Evolutionary conservation across 2,329 filamentous ascomycete genomes (phyloP).

Genomic region (Zymoseptoria tritici): DNA sequence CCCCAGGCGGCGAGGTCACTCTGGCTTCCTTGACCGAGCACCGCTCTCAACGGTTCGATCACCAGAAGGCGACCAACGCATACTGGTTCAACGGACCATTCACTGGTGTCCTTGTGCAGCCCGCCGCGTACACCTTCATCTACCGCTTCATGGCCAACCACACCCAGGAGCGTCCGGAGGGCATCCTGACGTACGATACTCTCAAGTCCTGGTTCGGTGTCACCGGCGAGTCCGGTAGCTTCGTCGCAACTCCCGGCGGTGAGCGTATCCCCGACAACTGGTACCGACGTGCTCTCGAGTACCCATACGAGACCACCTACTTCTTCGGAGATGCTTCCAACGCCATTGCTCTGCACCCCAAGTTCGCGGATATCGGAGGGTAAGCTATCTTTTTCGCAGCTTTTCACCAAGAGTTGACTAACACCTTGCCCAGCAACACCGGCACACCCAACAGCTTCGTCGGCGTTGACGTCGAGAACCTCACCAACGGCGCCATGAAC

Average conservation of each 20-base stretch:
- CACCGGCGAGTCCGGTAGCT: slow-evolving; percentile 21
- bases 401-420: background rate
- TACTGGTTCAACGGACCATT: slow-evolving; percentile 9
- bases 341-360: slow-evolving; percentile 23
- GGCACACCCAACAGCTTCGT: slow-evolving; percentile 20
- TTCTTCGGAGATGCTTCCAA: slow-evolving; percentile 19
- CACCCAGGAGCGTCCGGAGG: slow-evolving; percentile 15
- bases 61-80: slow-evolving; percentile 6
- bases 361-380: slow-evolving; percentile 29
- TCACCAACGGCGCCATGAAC: slow-evolving; percentile 25
- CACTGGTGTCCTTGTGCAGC: slow-evolving; percentile 17
- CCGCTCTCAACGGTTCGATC: slow-evolving; percentile 6
- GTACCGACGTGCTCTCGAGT: slow-evolving; percentile 23
- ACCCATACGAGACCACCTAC: slow-evolving; percentile 29
- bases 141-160: slow-evolving; percentile 29
- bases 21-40: slow-evolving; percentile 5
- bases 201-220: slow-evolving; percentile 22
- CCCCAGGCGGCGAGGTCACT: slow-evolving; percentile 13
- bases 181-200: slow-evolving; percentile 15
- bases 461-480: slow-evolving; percentile 17
- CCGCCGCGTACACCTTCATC: slow-evolving; percentile 21
- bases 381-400: background rate
- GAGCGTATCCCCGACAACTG: slow-evolving; percentile 29
- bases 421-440: slow-evolving; percentile 10
- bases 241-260: slow-evolving; percentile 24